phyloP scores from a whole-genome alignment of 192 early-diverging fungal genomes.

The Fimicolochytrium jonesii region DNA sequence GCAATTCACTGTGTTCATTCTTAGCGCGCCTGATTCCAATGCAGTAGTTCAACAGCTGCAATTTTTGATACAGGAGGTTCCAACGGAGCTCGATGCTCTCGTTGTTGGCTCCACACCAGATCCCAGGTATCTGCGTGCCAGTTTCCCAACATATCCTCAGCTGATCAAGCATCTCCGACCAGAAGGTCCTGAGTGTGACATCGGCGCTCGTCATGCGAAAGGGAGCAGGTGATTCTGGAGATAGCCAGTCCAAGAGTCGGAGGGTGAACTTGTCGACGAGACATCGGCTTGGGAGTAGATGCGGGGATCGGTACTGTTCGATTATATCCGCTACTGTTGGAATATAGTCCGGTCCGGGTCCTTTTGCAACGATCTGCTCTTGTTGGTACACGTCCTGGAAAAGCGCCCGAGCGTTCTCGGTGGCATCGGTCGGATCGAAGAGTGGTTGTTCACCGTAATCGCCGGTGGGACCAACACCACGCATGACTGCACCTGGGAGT shows the following conservation, averaged over 20 bases:
- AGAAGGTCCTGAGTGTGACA: constrained; percentile 18
- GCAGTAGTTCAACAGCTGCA: constrained; percentile 40
- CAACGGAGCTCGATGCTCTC: constrained; percentile 29
- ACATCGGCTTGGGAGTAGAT: not conserved
- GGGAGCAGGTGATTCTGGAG: constrained; percentile 11
- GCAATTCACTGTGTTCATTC: constrained; percentile 12
- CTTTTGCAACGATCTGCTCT: too few relatives aligned
- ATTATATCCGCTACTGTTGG: too few relatives aligned
- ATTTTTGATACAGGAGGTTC: constrained; percentile 33
- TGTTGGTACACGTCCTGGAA: too few relatives aligned
- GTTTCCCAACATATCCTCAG: constrained; percentile 12
- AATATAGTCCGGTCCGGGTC: too few relatives aligned
- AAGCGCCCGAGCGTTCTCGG: too few relatives aligned
- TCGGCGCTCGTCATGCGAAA: not conserved
- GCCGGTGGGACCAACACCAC: too few relatives aligned
- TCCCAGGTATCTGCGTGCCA: constrained; percentile 22
- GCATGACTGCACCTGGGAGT: too few relatives aligned
- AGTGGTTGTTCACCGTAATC: too few relatives aligned
- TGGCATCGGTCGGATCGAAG: too few relatives aligned
- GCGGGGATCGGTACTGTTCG: constrained; percentile 2
- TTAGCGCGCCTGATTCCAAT: constrained; percentile 3
- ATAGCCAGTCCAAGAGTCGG: constrained; percentile 12
- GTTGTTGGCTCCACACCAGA: not conserved
- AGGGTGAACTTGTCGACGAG: constrained; percentile 14
- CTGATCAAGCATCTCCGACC: constrained; percentile 17